phyloP scores from a whole-genome alignment of 805 yeast genomes.

The Yamadazyma akitaensis region DNA sequence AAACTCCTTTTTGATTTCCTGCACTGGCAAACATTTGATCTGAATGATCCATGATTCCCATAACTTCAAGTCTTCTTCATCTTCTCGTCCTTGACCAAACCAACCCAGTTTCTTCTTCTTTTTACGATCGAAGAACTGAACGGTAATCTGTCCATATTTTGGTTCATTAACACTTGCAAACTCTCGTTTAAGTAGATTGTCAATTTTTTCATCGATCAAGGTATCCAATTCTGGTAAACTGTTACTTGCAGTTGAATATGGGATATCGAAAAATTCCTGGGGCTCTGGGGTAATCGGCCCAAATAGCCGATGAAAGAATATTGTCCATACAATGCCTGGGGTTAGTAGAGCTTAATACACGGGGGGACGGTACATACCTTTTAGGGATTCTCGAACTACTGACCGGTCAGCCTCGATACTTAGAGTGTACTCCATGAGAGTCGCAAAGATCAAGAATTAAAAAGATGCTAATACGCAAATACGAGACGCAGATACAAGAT shows the following conservation, averaged over 20 bases:
- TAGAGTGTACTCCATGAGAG: slow-evolving; percentile 44
- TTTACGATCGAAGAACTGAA: slow-evolving; percentile 37
- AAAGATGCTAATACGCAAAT: not conserved
- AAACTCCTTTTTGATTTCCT: slow-evolving; percentile 20
- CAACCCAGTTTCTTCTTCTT: slow-evolving; percentile 48
- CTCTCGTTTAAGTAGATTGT: slow-evolving; percentile 27
- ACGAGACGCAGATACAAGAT: not conserved
- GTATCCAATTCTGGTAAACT: slow-evolving; percentile 49
- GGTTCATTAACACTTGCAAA: slow-evolving; percentile 12
- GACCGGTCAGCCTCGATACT: slow-evolving; percentile 50
- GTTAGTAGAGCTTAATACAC: not conserved
- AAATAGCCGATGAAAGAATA: slow-evolving; percentile 66
- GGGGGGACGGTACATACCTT: slow-evolving; percentile 36
- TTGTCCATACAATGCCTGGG: slow-evolving; percentile 58
- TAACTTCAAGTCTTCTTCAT: slow-evolving; percentile 38
- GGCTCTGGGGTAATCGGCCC: slow-evolving; percentile 59
- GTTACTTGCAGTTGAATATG: slow-evolving; percentile 50
- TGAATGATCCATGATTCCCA: slow-evolving; percentile 75
- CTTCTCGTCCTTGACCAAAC: slow-evolving; percentile 43
- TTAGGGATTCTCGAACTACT: slow-evolving; percentile 51
- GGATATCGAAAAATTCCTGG: slow-evolving; percentile 53
- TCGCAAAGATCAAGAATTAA: not conserved
- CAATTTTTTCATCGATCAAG: slow-evolving; percentile 35
- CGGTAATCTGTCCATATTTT: slow-evolving; percentile 27
- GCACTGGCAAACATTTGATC: slow-evolving; percentile 41